Percentiles rank a stretch among this genome's conserved stretches.
Evolutionary conservation across 2,329 filamentous ascomycete species (phyloP).

Genomic region (Aspergillus awamori): DNA sequence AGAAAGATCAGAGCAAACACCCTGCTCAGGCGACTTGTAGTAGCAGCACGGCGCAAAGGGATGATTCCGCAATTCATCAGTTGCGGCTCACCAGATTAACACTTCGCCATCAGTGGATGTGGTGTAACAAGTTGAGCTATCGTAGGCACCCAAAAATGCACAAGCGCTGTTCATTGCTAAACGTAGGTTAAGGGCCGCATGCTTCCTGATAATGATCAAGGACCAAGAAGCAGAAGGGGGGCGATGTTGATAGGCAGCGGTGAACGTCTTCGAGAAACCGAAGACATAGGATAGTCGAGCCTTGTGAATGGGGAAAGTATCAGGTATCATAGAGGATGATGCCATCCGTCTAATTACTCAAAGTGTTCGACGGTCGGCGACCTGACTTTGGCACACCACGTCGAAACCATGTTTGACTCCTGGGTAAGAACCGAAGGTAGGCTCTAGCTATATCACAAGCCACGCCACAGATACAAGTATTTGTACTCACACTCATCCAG

Average conservation of each 20-base stretch:
- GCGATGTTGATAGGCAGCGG: not conserved
- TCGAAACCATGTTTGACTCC: not conserved
- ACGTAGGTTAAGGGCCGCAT: not conserved
- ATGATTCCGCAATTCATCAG: not conserved
- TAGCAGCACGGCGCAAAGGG: not conserved
- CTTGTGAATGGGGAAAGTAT: not conserved
- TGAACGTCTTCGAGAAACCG: not conserved
- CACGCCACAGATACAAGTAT: not conserved
- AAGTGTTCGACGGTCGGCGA: not conserved
- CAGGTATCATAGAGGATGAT: not conserved
- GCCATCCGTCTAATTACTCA: slow-evolving; percentile 1
- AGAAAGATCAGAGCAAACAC: slow-evolving; percentile 13
- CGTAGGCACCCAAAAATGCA: not conserved
- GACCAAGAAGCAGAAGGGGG: not conserved
- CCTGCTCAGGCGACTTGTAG: not conserved
- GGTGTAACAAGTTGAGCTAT: not conserved
- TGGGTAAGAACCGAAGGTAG: not conserved
- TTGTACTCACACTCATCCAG: not conserved
- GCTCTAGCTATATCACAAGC: slow-evolving; percentile 16
- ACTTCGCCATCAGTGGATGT: not conserved
- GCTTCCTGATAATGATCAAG: not conserved
- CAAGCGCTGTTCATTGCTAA: not conserved
- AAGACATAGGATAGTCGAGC: not conserved
- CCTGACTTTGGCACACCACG: not conserved
- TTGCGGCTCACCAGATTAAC: not conserved